Evolutionary conservation across 805 yeast species (phyloP), one percentile per base, ranked within the genome.

Genomic region (Starmerella roubikii): DNA sequence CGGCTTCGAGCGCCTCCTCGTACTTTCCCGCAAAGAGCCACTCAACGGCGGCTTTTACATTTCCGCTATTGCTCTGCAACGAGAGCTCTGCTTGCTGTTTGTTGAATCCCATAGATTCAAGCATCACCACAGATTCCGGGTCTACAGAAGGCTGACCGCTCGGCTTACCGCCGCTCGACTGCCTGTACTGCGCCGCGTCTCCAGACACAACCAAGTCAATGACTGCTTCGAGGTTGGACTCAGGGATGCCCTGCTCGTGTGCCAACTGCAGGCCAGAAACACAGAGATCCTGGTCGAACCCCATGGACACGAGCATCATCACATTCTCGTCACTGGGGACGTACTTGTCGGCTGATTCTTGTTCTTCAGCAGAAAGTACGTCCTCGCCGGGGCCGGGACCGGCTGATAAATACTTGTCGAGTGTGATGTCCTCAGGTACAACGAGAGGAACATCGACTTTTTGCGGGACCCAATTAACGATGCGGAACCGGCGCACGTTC

Each of bases 381-480:
- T 50, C 53, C 33, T 71, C 77, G 3, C 50, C 64, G 0, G 54
- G 54, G 20, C 60, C 61, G 25, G 65, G 57, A 1, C 70, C 75
- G 1, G 58, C 55, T 0, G 75, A 58, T 17, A 53, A 42, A 42
- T 61, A 70, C 1, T 49, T 44, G 2, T 64, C 56, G 2, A 88
- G 44, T 31, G 79, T 50, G 0, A 55, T 41, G 2, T 57, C 54
- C 40, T 67, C 60, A 54, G 78, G 62, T 54, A 73, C 47, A 36
- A 52, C 58, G 12, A 88, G 66, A 2, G 93, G 93, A 4, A 78
- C 81, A 44, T 75, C 78, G 1, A 81, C 67, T 56, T 91, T 91
- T 0, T 72, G 65, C 0, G 97, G 96, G 2, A 76, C 79, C 97
- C 96, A 91, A 53, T 84, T 83, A 32, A 76, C 80, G 27, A 93